Percentiles rank a stretch among this genome's conserved stretches.
Evolutionary conservation across 2,329 filamentous ascomycete species (phyloP).

Genomic region (Fusarium nygamai): DNA sequence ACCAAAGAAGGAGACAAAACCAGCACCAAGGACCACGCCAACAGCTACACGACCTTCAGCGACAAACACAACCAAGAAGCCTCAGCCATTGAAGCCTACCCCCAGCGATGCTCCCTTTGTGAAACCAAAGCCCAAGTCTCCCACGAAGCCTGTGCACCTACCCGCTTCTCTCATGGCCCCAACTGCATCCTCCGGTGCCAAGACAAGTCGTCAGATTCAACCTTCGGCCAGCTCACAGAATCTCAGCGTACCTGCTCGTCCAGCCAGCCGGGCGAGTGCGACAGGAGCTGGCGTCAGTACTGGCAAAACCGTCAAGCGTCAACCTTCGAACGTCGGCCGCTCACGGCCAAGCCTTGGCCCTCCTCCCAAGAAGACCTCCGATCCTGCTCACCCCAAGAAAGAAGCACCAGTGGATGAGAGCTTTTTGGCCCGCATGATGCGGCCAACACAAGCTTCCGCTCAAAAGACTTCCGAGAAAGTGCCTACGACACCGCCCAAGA

Average conservation of each 20-base stretch:
- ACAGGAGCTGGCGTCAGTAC: constrained; percentile 34
- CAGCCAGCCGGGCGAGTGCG: constrained; percentile 58
- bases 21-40: constrained; percentile 37
- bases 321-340: constrained; percentile 57
- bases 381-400: constrained; percentile 54
- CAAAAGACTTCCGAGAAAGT: constrained; percentile 74
- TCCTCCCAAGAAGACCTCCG: constrained; percentile 62
- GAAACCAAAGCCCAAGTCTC: constrained; percentile 73
- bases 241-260: constrained; percentile 50
- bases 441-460: constrained; percentile 75
- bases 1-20: constrained; percentile 49
- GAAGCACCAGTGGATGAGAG: constrained; percentile 70
- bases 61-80: constrained; percentile 54
- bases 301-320: constrained; percentile 53
- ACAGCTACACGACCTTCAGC: constrained; percentile 44
- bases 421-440: constrained; percentile 85
- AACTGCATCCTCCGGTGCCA: constrained; percentile 75
- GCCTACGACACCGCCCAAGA: constrained; percentile 60
- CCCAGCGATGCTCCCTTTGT: constrained; percentile 56
- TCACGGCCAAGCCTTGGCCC: constrained; percentile 65
- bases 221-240: constrained; percentile 50
- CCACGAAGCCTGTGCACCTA: constrained; percentile 73
- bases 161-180: constrained; percentile 75
- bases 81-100: constrained; percentile 53
- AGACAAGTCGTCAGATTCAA: constrained; percentile 49